Evolutionary conservation across 345 rosid genomes (phyloP).

Genomic region (Laguncularia racemosa): DNA sequence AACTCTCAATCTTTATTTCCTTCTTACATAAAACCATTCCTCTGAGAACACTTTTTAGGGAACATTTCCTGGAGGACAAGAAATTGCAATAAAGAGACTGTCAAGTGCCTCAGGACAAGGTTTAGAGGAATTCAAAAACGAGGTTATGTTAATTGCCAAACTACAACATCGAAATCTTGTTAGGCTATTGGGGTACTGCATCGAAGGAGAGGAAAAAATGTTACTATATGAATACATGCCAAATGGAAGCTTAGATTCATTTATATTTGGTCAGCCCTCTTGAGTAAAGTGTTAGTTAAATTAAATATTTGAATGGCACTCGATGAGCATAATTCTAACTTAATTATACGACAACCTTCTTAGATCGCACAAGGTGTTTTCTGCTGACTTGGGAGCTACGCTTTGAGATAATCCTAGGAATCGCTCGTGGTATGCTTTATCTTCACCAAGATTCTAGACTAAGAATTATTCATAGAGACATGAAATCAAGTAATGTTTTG

Average conservation of each 20-base stretch:
- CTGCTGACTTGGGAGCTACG: constrained; percentile 48
- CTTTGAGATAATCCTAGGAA: too few relatives aligned
- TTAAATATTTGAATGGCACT: background rate
- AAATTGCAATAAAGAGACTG: constrained; percentile 58
- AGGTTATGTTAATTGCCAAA: constrained; percentile 40
- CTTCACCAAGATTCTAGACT: too few relatives aligned
- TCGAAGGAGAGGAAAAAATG: constrained; percentile 36
- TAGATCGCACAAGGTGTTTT: background rate
- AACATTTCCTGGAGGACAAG: constrained; percentile 36
- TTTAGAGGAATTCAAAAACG: constrained; percentile 48
- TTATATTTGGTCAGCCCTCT: constrained; percentile 41
- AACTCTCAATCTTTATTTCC: too few relatives aligned
- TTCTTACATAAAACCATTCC: too few relatives aligned
- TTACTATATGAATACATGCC: constrained; percentile 53
- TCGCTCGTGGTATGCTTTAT: too few relatives aligned
- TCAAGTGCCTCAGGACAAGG: constrained; percentile 54
- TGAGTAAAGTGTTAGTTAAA: background rate
- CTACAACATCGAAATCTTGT: constrained; percentile 60
- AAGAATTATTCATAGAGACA: too few relatives aligned
- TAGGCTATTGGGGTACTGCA: constrained; percentile 43
- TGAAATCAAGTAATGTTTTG: too few relatives aligned
- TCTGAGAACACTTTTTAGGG: constrained; percentile 17
- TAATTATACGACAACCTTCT: background rate
- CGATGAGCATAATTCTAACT: background rate
- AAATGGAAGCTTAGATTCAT: constrained; percentile 52